Evolutionary conservation across 2,329 filamentous ascomycete genomes (phyloP).

Genomic region (Calonectria henricotiae): DNA sequence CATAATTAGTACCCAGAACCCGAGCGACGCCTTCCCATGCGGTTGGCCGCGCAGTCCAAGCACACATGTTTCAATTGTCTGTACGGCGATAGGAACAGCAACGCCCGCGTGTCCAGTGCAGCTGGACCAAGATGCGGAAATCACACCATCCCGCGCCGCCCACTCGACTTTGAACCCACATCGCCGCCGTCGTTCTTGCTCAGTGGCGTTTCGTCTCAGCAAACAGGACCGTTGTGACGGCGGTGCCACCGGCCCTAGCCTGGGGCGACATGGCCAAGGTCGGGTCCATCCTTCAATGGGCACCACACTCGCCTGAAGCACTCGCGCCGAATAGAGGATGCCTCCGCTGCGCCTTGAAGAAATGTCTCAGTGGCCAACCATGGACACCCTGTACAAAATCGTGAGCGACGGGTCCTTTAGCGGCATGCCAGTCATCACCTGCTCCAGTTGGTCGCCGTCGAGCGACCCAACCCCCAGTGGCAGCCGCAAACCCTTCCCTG

Average conservation of each 20-base stretch:
- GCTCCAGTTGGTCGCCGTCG: constrained; percentile 48
- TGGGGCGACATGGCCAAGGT: constrained; percentile 42
- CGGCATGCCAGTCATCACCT: constrained; percentile 49
- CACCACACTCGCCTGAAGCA: constrained; percentile 41
- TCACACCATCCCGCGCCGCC: constrained; percentile 51
- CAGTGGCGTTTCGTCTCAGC: constrained; percentile 44
- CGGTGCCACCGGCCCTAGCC: constrained; percentile 44
- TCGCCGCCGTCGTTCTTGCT: constrained; percentile 42
- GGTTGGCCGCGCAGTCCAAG: constrained; percentile 46
- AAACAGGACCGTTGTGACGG: constrained; percentile 45
- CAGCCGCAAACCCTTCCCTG: constrained; percentile 50
- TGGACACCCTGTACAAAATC: constrained; percentile 44
- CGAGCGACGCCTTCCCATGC: constrained; percentile 45
- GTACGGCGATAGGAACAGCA: constrained; percentile 43
- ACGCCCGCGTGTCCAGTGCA: constrained; percentile 39
- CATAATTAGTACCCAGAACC: constrained; percentile 28
- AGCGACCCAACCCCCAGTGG: constrained; percentile 42
- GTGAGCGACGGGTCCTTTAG: constrained; percentile 47
- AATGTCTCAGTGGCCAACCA: constrained; percentile 51
- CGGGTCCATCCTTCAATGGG: constrained; percentile 44
- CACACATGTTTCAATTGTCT: constrained; percentile 43
- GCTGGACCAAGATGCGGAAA: constrained; percentile 45
- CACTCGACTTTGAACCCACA: constrained; percentile 48
- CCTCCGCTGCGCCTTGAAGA: constrained; percentile 45
- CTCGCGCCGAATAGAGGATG: constrained; percentile 39